Percentiles rank a stretch among this genome's conserved stretches.
Evolutionary conservation across 208 protist genomes (phyloP).

Genomic region (Acanthamoeba royreba): DNA sequence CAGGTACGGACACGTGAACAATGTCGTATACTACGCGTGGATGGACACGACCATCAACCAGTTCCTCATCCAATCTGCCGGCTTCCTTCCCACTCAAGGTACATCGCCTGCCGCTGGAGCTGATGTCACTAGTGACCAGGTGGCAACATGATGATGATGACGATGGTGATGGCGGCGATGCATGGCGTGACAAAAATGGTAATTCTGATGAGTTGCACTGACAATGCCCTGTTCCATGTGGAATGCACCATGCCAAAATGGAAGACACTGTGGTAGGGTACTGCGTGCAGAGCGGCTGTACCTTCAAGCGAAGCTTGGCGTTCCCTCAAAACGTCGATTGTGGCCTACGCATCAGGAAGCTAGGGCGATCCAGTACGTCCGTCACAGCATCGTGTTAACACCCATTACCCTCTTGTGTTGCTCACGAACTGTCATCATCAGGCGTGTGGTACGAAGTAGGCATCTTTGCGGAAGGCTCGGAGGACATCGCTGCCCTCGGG

Average conservation of each 20-base stretch:
- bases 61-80: background rate
- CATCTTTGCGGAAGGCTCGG: background rate
- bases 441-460: background rate
- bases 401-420: background rate
- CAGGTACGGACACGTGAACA: slow-evolving; percentile 7
- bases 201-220: background rate
- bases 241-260: no score
- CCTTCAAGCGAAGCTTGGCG: background rate
- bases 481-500: background rate
- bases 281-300: background rate
- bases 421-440: background rate
- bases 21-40: background rate
- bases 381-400: background rate
- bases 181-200: no score
- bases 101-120: background rate
- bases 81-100: background rate
- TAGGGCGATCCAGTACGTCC: background rate
- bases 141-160: no score
- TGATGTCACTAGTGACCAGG: no score
- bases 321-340: background rate
- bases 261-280: background rate
- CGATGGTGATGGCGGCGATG: no score
- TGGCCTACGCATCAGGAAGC: background rate
- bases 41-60: slow-evolving; percentile 14
- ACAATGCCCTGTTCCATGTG: background rate